Evolutionary conservation across 2,329 filamentous ascomycete species (phyloP).

Genomic region (Cercospora citrullina): DNA sequence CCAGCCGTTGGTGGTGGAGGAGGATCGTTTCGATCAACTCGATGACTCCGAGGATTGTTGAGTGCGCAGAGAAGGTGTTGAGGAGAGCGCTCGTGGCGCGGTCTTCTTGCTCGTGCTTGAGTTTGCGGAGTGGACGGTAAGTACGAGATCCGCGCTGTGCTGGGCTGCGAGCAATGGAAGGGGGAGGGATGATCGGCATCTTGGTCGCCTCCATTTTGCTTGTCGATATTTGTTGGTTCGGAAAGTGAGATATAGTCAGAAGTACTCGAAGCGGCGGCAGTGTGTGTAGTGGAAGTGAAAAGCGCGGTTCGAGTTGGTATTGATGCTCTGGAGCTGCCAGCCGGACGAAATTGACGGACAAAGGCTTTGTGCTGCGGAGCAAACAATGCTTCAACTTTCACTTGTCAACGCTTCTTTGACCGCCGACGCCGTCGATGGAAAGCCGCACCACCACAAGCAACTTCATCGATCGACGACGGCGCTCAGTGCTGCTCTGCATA

Average conservation of each 20-base stretch:
- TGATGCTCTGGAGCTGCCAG: not conserved
- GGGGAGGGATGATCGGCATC: not conserved
- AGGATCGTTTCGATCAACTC: not conserved
- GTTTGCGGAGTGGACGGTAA: not conserved
- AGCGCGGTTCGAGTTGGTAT: not conserved
- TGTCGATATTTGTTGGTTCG: not conserved
- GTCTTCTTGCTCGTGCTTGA: not conserved
- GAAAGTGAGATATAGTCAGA: not conserved
- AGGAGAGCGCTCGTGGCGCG: not conserved
- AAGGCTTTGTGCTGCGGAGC: not conserved
- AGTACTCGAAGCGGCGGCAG: not conserved
- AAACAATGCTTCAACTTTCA: conserved; percentile 3
- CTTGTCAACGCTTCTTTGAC: not conserved
- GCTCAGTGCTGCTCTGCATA: not conserved
- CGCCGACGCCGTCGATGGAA: not conserved
- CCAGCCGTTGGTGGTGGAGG: not conserved
- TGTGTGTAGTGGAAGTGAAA: not conserved
- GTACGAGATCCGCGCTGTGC: not conserved
- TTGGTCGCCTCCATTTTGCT: not conserved
- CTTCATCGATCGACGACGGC: not conserved
- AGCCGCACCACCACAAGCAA: not conserved
- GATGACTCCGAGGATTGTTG: not conserved
- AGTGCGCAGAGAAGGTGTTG: not conserved
- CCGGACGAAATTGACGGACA: not conserved
- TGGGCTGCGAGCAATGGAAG: not conserved